Evolutionary conservation across 208 protist species (phyloP).

Genomic region (Trypanosoma vivax): DNA sequence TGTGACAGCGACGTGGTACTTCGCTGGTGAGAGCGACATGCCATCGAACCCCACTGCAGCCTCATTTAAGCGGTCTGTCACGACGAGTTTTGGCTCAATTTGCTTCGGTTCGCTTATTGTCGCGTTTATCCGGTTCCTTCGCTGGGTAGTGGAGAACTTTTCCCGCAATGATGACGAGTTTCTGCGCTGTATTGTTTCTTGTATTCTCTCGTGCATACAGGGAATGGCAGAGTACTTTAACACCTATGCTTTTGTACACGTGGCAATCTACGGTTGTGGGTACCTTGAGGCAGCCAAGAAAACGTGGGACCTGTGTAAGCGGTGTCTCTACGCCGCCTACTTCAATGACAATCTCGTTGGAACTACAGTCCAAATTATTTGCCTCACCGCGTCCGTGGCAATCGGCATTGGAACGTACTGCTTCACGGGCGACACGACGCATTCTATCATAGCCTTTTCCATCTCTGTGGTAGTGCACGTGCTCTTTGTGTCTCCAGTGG

Average conservation of each 20-base stretch:
- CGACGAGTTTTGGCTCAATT: slow-evolving; percentile 82
- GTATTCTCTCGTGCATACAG: slow-evolving; percentile 53
- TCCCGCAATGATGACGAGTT: slow-evolving; percentile 26
- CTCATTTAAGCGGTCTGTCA: slow-evolving; percentile 62
- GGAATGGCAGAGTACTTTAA: slow-evolving; percentile 79
- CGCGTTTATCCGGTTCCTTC: slow-evolving; percentile 52
- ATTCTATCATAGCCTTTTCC: slow-evolving; percentile 23
- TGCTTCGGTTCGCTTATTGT: slow-evolving; percentile 84
- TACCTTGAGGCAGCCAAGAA: slow-evolving; percentile 73
- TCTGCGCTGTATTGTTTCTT: slow-evolving; percentile 40
- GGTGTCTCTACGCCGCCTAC: slow-evolving; percentile 62
- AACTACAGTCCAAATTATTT: slow-evolving; percentile 33
- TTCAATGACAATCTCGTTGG: slow-evolving; percentile 74
- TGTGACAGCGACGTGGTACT: slow-evolving; percentile 85
- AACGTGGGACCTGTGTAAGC: slow-evolving; percentile 53
- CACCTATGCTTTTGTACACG: slow-evolving; percentile 85
- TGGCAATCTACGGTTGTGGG: slow-evolving; percentile 82
- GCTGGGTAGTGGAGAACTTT: slow-evolving; percentile 8
- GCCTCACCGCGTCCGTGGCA: background rate
- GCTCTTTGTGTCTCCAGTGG: slow-evolving; percentile 45
- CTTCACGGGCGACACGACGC: slow-evolving; percentile 18
- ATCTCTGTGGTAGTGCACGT: slow-evolving; percentile 40
- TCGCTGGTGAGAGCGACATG: slow-evolving; percentile 52
- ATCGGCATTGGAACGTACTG: slow-evolving; percentile 5
- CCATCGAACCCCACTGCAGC: slow-evolving; percentile 36